These are phyloP conservation scores for Thymus quinquecostatus DNA, from an alignment of 257 asterid species.

Conservation along the genomic window DNA sequence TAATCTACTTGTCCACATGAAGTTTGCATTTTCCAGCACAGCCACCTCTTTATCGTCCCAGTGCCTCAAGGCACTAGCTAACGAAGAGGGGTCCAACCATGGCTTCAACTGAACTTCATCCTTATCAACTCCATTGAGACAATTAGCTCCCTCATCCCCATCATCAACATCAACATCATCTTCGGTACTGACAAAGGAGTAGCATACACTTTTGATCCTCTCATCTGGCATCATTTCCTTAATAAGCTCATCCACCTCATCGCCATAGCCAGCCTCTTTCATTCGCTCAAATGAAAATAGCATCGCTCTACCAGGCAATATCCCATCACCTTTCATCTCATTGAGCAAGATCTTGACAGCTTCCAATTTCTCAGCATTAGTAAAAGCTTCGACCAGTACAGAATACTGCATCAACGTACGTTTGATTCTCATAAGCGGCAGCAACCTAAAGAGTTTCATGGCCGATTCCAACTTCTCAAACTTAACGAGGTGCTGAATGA, in stretches of 20 bases:
- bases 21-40: conserved; percentile 57
- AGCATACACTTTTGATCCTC: conserved; percentile 61
- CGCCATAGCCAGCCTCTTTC: conserved; percentile 71
- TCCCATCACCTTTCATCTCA: conserved; percentile 84
- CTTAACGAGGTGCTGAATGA: conserved; percentile 75
- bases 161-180: conserved; percentile 64
- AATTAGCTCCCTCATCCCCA: conserved; percentile 47
- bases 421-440: conserved; percentile 75
- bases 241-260: conserved; percentile 55
- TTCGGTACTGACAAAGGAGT: conserved; percentile 46
- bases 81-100: conserved; percentile 90
- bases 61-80: conserved; percentile 68
- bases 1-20: conserved; percentile 80
- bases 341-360: conserved; percentile 64
- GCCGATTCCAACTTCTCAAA: conserved; percentile 63
- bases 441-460: conserved; percentile 56
- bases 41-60: conserved; percentile 77
- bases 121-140: conserved; percentile 28
- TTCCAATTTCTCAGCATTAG: conserved; percentile 44
- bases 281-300: conserved; percentile 56
- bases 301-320: conserved; percentile 88
- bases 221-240: conserved; percentile 73
- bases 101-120: conserved; percentile 69
- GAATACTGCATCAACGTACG: conserved; percentile 79
- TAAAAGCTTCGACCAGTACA: conserved; percentile 63